These are phyloP conservation scores for Sporothrix humicola DNA, from an alignment of 2,329 filamentous ascomycete species.

Conservation along the genomic window DNA sequence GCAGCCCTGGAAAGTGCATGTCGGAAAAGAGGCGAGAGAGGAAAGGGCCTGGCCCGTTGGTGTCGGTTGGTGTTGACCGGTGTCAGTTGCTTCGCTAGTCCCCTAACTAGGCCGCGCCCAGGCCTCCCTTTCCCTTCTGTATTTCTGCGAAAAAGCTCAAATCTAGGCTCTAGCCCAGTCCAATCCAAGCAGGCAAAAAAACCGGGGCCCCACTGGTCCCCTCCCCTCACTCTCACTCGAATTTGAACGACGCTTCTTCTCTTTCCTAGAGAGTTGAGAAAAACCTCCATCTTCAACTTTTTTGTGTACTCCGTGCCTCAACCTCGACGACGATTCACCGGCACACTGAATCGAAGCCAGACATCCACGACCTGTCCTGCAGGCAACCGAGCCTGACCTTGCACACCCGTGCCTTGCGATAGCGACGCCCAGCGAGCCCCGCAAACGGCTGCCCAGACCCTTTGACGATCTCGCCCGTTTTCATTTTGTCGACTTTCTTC, in stretches of 20 bases:
- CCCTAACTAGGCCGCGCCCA: background rate
- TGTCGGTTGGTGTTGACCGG: background rate
- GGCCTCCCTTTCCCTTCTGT: constrained; percentile 13
- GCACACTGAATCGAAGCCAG: background rate
- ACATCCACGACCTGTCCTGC: no score
- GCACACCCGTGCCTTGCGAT: background rate
- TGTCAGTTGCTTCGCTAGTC: background rate
- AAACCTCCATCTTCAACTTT: background rate
- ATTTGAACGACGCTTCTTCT: constrained; percentile 10
- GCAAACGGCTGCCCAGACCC: constrained; percentile 9
- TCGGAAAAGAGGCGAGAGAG: background rate
- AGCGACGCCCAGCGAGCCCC: background rate
- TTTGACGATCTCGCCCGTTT: constrained; percentile 4
- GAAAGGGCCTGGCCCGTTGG: constrained; percentile 3
- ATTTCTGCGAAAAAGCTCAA: background rate
- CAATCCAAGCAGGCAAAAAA: background rate
- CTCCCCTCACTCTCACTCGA: constrained; percentile 22
- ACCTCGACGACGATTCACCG: background rate
- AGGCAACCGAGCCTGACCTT: background rate
- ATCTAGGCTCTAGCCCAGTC: no score
- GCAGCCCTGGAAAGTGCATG: background rate
- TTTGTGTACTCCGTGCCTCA: no score
- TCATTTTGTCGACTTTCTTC: background rate
- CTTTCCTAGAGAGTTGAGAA: background rate
- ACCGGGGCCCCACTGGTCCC: constrained; percentile 20